A percentile compares a stretch with the other conserved stretches of the same genome.
Conservation (phyloP, 1,284 basidiomycete species). For the Xerocomus alliaceus region DNA sequence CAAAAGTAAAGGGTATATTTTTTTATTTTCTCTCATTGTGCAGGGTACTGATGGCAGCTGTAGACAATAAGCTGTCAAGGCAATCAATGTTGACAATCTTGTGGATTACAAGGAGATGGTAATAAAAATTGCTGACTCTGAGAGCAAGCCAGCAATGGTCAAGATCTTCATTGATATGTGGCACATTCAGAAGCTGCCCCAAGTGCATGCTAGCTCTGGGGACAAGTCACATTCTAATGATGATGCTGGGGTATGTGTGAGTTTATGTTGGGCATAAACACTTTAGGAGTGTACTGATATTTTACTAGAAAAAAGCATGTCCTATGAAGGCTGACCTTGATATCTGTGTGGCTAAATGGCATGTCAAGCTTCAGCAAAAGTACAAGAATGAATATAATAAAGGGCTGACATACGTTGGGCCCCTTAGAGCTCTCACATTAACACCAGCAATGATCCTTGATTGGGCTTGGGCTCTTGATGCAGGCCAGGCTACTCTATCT, state of each 20-base stretch:
- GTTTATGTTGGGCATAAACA: not conserved
- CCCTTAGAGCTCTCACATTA: not conserved
- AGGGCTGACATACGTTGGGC: constrained; percentile 4
- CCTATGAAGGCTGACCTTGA: not conserved
- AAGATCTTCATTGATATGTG: constrained; percentile 6
- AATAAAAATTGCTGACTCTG: constrained; percentile 2
- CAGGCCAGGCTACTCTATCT: not conserved
- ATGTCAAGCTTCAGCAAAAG: not conserved
- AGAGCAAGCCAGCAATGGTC: not conserved
- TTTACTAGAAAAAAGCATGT: not conserved
- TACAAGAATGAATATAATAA: constrained; percentile 9
- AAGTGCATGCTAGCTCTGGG: not conserved
- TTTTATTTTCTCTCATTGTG: not conserved
- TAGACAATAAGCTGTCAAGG: not conserved
- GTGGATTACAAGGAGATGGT: constrained; percentile 21
- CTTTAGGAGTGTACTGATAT: not conserved
- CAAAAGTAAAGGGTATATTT: not conserved
- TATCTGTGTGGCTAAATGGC: not conserved
- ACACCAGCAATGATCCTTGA: constrained; percentile 10
- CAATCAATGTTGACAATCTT: constrained; percentile 17
- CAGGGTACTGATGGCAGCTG: not conserved
- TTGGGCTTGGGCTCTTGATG: not conserved
- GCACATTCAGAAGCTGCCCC: constrained; percentile 23
- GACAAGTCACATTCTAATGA: no score
- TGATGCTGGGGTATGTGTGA: not conserved